Conservation (phyloP, 2,329 filamentous ascomycete species). For the Myriosclerotinia duriaeana region DNA sequence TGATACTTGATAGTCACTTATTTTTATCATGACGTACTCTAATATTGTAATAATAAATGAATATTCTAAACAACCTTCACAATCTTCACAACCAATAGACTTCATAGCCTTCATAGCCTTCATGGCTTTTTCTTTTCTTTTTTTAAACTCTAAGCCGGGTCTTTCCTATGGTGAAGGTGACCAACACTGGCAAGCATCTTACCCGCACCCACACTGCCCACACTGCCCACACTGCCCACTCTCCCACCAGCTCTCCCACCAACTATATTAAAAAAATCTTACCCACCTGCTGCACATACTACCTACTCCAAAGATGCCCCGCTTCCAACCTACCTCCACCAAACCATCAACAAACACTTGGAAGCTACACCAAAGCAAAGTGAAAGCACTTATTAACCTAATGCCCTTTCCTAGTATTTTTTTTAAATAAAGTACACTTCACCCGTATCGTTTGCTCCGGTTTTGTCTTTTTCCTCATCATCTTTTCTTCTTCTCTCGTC, state of each 20-base stretch:
- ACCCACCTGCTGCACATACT: too few relatives aligned
- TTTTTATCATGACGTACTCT: conserved; percentile 13
- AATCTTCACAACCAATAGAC: not conserved
- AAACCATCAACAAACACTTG: conserved; percentile 19
- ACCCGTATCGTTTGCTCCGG: not conserved
- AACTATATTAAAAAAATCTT: too few relatives aligned
- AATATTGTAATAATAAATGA: too few relatives aligned
- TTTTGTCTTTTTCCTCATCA: not conserved
- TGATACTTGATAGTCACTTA: not conserved
- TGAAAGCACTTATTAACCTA: not conserved
- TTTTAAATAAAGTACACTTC: conserved; percentile 1
- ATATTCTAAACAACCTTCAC: not conserved
- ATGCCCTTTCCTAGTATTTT: conserved; percentile 9
- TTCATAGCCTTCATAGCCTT: not conserved
- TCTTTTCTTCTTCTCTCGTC: not conserved
- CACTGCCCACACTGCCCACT: not conserved
- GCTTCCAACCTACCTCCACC: conserved; percentile 22
- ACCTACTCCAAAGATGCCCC: conserved; percentile 14
- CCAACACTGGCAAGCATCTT: not conserved
- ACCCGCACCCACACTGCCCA: not conserved
- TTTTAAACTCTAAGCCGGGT: not conserved
- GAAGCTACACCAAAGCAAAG: not conserved
- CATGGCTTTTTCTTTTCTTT: not conserved
- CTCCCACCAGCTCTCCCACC: not conserved
- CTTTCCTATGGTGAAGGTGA: conserved; percentile 7